Evolutionary conservation across 768 basidiomycete species (phyloP).

Genomic region (Leucosporidium yakuticum): DNA sequence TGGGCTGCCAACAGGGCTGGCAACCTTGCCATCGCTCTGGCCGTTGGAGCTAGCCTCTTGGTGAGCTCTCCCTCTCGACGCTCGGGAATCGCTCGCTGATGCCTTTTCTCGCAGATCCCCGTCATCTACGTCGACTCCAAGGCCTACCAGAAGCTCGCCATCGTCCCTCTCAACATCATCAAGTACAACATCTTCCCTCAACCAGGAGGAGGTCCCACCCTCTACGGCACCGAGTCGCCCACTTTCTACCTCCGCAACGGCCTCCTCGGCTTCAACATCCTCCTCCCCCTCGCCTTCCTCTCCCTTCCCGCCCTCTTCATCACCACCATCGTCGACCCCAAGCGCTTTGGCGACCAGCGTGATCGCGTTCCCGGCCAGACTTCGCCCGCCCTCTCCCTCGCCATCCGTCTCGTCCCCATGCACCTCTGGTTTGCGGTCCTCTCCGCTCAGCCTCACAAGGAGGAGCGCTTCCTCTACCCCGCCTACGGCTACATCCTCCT

Average conservation of each 20-base stretch:
- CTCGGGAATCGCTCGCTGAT: neutral
- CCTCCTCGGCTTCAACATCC: slow-evolving; percentile 86
- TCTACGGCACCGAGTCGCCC: slow-evolving; percentile 88
- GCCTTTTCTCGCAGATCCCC: slow-evolving; percentile 57
- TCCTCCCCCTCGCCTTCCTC: slow-evolving; percentile 69
- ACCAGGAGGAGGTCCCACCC: slow-evolving; percentile 60
- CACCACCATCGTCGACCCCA: slow-evolving; percentile 67
- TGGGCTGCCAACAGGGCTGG: slow-evolving; percentile 41
- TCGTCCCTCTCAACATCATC: slow-evolving; percentile 91
- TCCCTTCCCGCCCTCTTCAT: slow-evolving; percentile 71
- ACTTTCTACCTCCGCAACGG: slow-evolving; percentile 83
- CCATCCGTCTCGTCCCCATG: slow-evolving; percentile 72
- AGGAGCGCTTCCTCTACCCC: slow-evolving; percentile 98
- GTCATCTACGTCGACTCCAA: slow-evolving; percentile 74
- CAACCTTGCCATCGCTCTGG: slow-evolving; percentile 16
- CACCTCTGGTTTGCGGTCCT: slow-evolving; percentile 87
- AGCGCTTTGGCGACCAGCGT: slow-evolving; percentile 61
- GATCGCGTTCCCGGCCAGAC: slow-evolving; percentile 40
- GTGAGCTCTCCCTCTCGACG: slow-evolving; percentile 14
- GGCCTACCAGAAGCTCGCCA: slow-evolving; percentile 69
- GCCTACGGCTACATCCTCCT: slow-evolving; percentile 85
- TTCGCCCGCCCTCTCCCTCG: slow-evolving; percentile 71
- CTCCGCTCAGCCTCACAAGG: slow-evolving; percentile 81
- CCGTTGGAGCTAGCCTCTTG: slow-evolving; percentile 10
- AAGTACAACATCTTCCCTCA: slow-evolving; percentile 86